These are phyloP conservation scores for Vigna trinervia DNA, from an alignment of 306 rosid species.

Conservation along the genomic window DNA sequence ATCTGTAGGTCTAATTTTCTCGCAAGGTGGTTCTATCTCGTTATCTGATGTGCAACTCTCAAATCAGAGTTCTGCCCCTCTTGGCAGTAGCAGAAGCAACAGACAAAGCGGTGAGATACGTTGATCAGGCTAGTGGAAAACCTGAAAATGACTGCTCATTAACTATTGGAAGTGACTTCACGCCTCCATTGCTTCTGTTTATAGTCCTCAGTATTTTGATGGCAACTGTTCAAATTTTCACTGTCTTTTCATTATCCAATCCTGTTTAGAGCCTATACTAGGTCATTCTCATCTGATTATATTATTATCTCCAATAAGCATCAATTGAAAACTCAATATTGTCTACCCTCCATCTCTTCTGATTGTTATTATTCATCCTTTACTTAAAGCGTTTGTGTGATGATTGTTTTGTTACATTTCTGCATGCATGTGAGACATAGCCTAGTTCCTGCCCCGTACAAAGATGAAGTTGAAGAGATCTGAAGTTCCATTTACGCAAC, in stretches of 20 bases:
- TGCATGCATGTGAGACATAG: constrained; percentile 3
- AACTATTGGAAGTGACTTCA: constrained; percentile 32
- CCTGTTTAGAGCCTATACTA: constrained; percentile 46
- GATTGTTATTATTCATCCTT: constrained; percentile 25
- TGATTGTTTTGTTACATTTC: neutral
- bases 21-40: constrained; percentile 66
- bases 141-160: constrained; percentile 10
- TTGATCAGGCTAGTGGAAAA: constrained; percentile 33
- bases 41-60: constrained; percentile 71
- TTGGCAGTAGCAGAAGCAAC: constrained; percentile 63
- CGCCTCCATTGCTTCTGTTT: constrained; percentile 49
- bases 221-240: constrained; percentile 54
- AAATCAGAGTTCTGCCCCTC: constrained; percentile 64
- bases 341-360: constrained; percentile 13
- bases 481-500: neutral
- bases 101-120: constrained; percentile 65
- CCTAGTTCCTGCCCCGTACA: neutral
- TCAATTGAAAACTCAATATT: constrained; percentile 36
- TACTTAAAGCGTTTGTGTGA: constrained; percentile 2
- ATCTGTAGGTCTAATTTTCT: constrained; percentile 70
- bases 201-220: constrained; percentile 47
- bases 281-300: constrained; percentile 52
- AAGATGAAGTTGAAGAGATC: neutral
- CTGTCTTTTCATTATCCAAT: constrained; percentile 40
- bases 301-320: constrained; percentile 53